These are phyloP conservation scores for Vigna reflexopilosa DNA, from an alignment of 306 rosid species.

Conservation along the genomic window DNA sequence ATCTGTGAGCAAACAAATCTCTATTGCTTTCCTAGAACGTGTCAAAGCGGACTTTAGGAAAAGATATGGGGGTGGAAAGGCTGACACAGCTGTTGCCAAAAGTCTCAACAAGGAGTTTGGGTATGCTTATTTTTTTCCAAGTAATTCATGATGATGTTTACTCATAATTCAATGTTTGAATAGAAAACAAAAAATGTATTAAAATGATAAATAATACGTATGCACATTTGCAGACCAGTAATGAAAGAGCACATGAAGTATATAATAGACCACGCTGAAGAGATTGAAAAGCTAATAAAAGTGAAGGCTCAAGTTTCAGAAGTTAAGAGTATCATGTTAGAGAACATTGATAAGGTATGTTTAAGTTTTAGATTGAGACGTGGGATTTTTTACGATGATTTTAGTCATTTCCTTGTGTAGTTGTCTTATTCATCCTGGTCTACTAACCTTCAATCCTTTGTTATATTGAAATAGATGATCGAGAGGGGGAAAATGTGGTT, in stretches of 20 bases:
- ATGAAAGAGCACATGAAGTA: constrained; percentile 98
- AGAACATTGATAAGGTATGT: constrained; percentile 70
- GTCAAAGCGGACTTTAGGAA: constrained; percentile 80
- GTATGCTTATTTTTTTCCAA: constrained; percentile 53
- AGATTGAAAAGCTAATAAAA: constrained; percentile 84
- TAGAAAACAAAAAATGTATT: background rate
- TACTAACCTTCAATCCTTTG: constrained; percentile 16
- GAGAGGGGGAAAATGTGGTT: constrained; percentile 4
- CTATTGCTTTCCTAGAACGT: constrained; percentile 89
- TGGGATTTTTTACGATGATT: background rate
- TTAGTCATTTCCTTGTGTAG: constrained; percentile 14
- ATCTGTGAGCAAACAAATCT: constrained; percentile 82
- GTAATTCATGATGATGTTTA: constrained; percentile 4
- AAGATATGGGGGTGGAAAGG: constrained; percentile 95
- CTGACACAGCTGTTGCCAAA: constrained; percentile 82
- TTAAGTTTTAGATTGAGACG: background rate
- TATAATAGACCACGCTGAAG: constrained; percentile 86
- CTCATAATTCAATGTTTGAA: constrained; percentile 25
- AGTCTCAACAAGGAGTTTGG: constrained; percentile 97
- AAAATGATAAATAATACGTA: constrained; percentile 12
- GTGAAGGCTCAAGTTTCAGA: constrained; percentile 96
- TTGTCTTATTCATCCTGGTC: constrained; percentile 11
- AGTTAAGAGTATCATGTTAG: constrained; percentile 89
- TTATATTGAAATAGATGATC: constrained; percentile 29
- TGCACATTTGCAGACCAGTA: constrained; percentile 65